Base-by-base conservation (phyloP, 306 rosid species). In the Ormosia emarginata region DNA sequence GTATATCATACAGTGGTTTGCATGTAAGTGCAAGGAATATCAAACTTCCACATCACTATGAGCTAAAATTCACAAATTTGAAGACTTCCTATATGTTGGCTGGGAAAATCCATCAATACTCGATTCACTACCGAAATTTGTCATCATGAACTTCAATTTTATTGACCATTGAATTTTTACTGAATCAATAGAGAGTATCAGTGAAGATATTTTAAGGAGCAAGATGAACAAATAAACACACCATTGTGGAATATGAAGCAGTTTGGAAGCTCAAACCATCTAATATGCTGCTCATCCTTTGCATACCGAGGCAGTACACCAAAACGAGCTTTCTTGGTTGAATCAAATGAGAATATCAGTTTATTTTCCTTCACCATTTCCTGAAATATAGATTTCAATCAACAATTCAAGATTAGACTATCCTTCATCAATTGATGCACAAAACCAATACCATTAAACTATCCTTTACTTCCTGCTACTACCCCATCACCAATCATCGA, bases 181-280 rank as follows among this genome's bases (percentile, higher is more conserved):
- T n/a, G 46, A 81, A 70, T 61, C 8, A 52, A 36, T 72, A 70
- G 43, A 85, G 67, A 41, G 36, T 15, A 49, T 80, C 56, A 67
- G 67, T 29, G 66, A 61, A 65, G 46, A 57, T 30, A 30, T 15
- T 37, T 58, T 34, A 69, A 75, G 77, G 47, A 74, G 73, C 49
- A 67, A 62, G 5, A 43, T 67, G 64, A 69, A 58, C 17, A 75
- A 50, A 47, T 3, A 77, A 61, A 67, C 79, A 71, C 74, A 95
- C 99, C 99, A 86, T 95, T 95, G 81, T 95, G 99, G 79, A 95
- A 95, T 79, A 89, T 91, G 92, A 93, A 95, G 90, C 99, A 93
- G 88, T 93, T 95, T 72, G 98, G 99, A 81, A 95, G 91, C 90
- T 95, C 97, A 74, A 95, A 95, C 97, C 98, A 95, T 88, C 90